These are phyloP conservation scores for Cubamyces lactineus DNA, from an alignment of 768 basidiomycete genomes.

Conservation along the genomic window DNA sequence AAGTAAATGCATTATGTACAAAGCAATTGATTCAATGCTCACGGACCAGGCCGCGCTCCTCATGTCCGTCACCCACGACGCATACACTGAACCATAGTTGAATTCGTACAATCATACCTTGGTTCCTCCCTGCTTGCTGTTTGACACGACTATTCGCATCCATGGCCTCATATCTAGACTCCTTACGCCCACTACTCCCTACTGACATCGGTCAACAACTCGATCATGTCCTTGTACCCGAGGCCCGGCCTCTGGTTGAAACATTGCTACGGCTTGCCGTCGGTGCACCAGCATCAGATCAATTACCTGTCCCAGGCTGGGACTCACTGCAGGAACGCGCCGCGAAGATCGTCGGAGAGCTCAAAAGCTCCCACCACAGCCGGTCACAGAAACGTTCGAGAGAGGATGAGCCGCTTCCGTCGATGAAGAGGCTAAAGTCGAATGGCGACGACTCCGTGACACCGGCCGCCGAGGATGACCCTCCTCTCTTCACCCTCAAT, in stretches of 20 bases:
- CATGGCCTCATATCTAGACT: slow-evolving; percentile 19
- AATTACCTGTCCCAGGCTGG: slow-evolving; percentile 9
- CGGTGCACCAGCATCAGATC: slow-evolving; percentile 13
- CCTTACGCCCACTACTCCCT: slow-evolving; percentile 17
- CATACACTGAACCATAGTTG: no score
- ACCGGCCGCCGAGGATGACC: slow-evolving; percentile 36
- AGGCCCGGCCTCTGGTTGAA: slow-evolving; percentile 10
- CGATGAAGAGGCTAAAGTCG: slow-evolving; percentile 14
- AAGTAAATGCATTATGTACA: no score
- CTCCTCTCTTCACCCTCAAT: slow-evolving; percentile 60
- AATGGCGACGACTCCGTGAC: not conserved
- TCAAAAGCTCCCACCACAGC: slow-evolving; percentile 17
- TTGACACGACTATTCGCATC: not conserved
- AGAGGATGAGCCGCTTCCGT: slow-evolving; percentile 10
- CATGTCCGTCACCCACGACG: no score
- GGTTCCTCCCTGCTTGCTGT: not conserved
- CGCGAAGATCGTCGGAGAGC: slow-evolving; percentile 14
- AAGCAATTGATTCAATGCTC: no score
- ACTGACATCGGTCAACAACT: slow-evolving; percentile 12
- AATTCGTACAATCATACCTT: not conserved
- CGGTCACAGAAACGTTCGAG: slow-evolving; percentile 17
- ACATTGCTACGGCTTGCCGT: slow-evolving; percentile 17
- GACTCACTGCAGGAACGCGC: slow-evolving; percentile 13
- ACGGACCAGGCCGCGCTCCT: no score
- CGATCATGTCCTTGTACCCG: slow-evolving; percentile 14